Base-by-base conservation (phyloP, 2,329 filamentous ascomycete species). In the Penicillium sp. region DNA sequence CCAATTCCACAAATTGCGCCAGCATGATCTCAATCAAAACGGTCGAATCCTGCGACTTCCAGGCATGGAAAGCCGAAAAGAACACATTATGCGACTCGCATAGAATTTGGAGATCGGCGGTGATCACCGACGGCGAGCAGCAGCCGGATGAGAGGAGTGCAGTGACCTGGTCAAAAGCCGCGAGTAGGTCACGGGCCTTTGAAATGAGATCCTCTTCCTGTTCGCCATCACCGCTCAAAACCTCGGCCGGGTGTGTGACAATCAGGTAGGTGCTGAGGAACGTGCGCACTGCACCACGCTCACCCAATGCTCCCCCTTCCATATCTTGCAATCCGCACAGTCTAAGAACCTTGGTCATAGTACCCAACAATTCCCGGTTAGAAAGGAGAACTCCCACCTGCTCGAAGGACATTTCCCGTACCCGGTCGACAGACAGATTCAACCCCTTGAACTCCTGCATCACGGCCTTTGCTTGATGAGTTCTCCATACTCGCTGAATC, bases 11-110 rank as follows among this genome's bases (percentile, higher is more conserved):
- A 60, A 87, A 87, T 21, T 84, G 84, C 8, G 81, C 83, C 15
- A 87, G 75, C 84, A 87, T 87, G 32, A 84, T 84, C 58, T 86
- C 83, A 52, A 87, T 79, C 39, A 87, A 68, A 2, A 84, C 79
- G 13, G 78, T 82, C 1, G 83, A 83, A 60, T 87, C 84, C 55
- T 84, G 80, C 10, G 83, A 75, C 64, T 86, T 84, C 84, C 84
- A 87, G 4, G 84, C 83, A 52, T 83, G 80, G 61, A 87, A 87
- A 10, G 84, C 83, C 7, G 81, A 80, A 37, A 82, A 78, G 61
- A 85, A 87, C 3, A 82, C 77, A 43, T 80, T 77, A 59, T 86
- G 82, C 5, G 80, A 73, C 57, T 86, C 78, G 7, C 78, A 76
- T 9, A 87, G 68, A 65, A 72, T 60, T 73, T 65, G 80, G 68